These are phyloP conservation scores for Penicillium fimorum DNA, from an alignment of 495 filamentous ascomycete species.

Conservation along the genomic window DNA sequence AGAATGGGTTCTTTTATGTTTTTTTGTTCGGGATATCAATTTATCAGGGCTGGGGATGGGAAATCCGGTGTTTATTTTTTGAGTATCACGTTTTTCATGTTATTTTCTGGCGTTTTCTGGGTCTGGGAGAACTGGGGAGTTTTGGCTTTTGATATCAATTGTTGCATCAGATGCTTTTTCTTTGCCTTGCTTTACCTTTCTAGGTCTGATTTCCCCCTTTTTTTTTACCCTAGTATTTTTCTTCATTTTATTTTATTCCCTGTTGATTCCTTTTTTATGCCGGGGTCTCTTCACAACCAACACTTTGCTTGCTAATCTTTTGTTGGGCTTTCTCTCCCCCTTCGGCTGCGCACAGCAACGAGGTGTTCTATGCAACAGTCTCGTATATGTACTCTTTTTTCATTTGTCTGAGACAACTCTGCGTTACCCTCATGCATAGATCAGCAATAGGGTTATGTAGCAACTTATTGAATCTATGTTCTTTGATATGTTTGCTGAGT, in stretches of 20 bases:
- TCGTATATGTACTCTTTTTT: slow-evolving; percentile 4
- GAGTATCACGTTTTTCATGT: not conserved
- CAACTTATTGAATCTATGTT: slow-evolving; percentile 1
- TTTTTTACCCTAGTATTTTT: slow-evolving; percentile 2
- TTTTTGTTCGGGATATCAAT: slow-evolving; percentile 9
- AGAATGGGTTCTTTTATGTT: not conserved
- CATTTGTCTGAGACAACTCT: slow-evolving; percentile 2
- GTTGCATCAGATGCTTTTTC: slow-evolving; percentile 8
- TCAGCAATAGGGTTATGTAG: not conserved
- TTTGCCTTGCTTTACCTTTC: slow-evolving; percentile 1
- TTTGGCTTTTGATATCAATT: slow-evolving; percentile 13
- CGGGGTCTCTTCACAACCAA: slow-evolving; percentile 6
- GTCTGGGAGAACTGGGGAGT: slow-evolving; percentile 10
- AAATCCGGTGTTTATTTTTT: slow-evolving; percentile 10
- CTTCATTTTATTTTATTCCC: slow-evolving; percentile 11
- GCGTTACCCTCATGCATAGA: slow-evolving; percentile 4
- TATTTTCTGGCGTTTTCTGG: slow-evolving; percentile 5
- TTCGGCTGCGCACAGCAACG: not conserved
- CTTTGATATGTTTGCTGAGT: not conserved
- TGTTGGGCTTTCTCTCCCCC: slow-evolving; percentile 9
- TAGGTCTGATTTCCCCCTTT: not conserved
- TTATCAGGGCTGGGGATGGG: slow-evolving; percentile 2
- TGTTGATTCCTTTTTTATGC: not conserved
- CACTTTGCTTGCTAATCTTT: slow-evolving; percentile 6
- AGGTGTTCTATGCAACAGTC: not conserved